Percentiles rank a stretch among this genome's conserved stretches.
Conservation (phyloP, 352 stramenopile genomes). For the Lagenidium giganteum region DNA sequence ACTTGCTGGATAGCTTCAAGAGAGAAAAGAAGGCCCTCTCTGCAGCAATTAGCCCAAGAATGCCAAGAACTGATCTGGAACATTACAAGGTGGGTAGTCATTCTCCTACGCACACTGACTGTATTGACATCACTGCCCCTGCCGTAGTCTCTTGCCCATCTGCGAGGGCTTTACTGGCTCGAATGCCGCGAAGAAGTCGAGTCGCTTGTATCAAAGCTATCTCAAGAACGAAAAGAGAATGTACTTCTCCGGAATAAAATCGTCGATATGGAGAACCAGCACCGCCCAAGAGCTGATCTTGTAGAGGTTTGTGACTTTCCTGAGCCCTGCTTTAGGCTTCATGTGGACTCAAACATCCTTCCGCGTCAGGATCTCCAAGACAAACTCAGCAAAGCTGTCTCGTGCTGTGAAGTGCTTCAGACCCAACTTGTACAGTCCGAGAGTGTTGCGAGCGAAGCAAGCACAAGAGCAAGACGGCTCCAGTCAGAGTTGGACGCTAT, state of each 20-base stretch:
- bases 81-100: slow-evolving; percentile 19
- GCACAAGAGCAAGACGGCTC: slow-evolving; percentile 1
- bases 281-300: slow-evolving; percentile 11
- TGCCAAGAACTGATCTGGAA: slow-evolving; percentile 20
- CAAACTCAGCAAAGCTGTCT: slow-evolving; percentile 13
- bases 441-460: slow-evolving; percentile 1
- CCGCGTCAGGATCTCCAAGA: slow-evolving; percentile 8
- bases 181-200: slow-evolving; percentile 14
- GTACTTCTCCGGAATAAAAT: slow-evolving; percentile 14
- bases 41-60: slow-evolving; percentile 15
- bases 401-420: slow-evolving; percentile 17
- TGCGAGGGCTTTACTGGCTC: slow-evolving; percentile 20
- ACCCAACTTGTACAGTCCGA: slow-evolving; percentile 5
- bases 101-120: background rate
- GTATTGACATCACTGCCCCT: too few species aligned
- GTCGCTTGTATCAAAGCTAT: slow-evolving; percentile 8
- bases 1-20: slow-evolving; percentile 14
- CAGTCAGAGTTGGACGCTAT: slow-evolving; percentile 11
- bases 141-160: slow-evolving; percentile 17
- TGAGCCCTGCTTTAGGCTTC: background rate
- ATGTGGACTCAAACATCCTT: background rate
- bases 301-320: slow-evolving; percentile 8
- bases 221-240: slow-evolving; percentile 12
- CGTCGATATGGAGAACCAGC: slow-evolving; percentile 12
- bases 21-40: slow-evolving; percentile 13